Percentiles rank a stretch among this genome's conserved stretches.
Evolutionary conservation across 2,329 filamentous ascomycete species (phyloP).

Genomic region (Colletotrichum euphorbiae): DNA sequence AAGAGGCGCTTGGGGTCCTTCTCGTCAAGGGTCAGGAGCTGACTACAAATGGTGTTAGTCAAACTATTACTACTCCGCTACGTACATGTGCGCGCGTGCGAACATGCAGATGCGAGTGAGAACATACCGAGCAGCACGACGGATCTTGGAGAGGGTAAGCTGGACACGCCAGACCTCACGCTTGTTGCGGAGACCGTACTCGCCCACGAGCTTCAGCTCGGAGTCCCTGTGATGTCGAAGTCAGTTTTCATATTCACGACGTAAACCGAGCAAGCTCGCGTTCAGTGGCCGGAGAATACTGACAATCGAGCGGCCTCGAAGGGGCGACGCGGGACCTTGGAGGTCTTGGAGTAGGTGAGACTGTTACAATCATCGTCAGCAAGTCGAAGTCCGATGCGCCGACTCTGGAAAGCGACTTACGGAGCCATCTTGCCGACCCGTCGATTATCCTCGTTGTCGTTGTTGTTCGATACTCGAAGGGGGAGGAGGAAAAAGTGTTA

Average conservation of each 20-base stretch:
- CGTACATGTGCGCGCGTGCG: not conserved
- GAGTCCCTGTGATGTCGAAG: conserved; percentile 81
- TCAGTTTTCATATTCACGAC: conserved; percentile 83
- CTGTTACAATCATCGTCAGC: conserved; percentile 42
- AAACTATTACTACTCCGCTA: not conserved
- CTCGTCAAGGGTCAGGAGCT: conserved; percentile 99
- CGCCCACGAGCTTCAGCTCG: conserved; percentile 99
- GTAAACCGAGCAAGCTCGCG: conserved; percentile 97
- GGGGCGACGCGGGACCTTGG: conserved; percentile 97
- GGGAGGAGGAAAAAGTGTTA: conserved; percentile 30
- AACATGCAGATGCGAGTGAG: not conserved
- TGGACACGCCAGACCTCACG: conserved; percentile 99
- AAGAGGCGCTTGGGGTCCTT: conserved; percentile 99
- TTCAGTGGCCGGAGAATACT: conserved; percentile 97
- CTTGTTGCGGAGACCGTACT: conserved; percentile 99
- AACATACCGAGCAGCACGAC: conserved; percentile 97
- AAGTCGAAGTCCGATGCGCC: conserved; percentile 6
- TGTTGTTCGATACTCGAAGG: conserved; percentile 23
- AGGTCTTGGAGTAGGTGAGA: conserved; percentile 97
- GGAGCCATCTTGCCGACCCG: conserved; percentile 57
- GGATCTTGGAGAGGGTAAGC: conserved; percentile 99
- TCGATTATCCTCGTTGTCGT: conserved; percentile 42
- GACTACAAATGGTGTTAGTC: conserved; percentile 68
- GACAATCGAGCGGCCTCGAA: conserved; percentile 99
- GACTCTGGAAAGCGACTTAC: conserved; percentile 45